Percentiles rank a stretch among this genome's conserved stretches.
Conservation (phyloP, 352 stramenopile genomes). For the Phytophthora rubi region DNA sequence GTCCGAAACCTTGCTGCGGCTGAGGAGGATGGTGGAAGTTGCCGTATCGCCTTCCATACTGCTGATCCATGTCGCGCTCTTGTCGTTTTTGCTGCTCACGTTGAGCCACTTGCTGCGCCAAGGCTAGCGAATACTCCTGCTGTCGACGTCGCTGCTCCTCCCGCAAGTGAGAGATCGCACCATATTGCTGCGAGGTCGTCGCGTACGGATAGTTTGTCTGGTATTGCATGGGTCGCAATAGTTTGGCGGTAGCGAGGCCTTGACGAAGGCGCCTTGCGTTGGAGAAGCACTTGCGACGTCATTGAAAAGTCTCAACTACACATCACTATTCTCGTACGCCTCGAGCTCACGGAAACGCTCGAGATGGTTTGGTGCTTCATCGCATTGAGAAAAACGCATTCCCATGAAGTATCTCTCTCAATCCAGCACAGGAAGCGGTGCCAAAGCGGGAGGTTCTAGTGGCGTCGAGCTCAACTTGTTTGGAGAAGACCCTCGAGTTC, state of each 20-base stretch:
- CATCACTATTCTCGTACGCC: slow-evolving; percentile 28
- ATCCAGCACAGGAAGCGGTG: not conserved
- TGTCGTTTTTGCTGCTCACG: slow-evolving; percentile 56
- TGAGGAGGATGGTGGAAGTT: slow-evolving; percentile 12
- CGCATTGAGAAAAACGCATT: not conserved
- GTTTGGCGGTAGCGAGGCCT: not conserved
- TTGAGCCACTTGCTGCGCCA: slow-evolving; percentile 64
- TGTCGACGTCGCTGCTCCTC: slow-evolving; percentile 64
- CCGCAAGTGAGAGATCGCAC: slow-evolving; percentile 34
- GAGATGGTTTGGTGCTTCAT: slow-evolving; percentile 2
- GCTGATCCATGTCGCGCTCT: slow-evolving; percentile 42
- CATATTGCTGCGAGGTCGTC: slow-evolving; percentile 35
- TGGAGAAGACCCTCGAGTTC: not conserved
- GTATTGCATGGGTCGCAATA: slow-evolving; percentile 31
- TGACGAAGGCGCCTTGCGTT: not conserved
- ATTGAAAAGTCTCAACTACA: not conserved
- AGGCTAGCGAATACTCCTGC: slow-evolving; percentile 60
- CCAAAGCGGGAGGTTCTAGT: no score
- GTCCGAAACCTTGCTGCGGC: slow-evolving; percentile 15
- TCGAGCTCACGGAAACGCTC: slow-evolving; percentile 5
- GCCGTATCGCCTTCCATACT: slow-evolving; percentile 8
- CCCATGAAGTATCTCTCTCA: not conserved
- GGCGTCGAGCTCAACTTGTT: not conserved
- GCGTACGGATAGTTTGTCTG: slow-evolving; percentile 38
- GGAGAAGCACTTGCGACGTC: slow-evolving; percentile 1